These are phyloP conservation scores for Neonectria magnoliae DNA, from an alignment of 2,329 filamentous ascomycete genomes.

Conservation along the genomic window DNA sequence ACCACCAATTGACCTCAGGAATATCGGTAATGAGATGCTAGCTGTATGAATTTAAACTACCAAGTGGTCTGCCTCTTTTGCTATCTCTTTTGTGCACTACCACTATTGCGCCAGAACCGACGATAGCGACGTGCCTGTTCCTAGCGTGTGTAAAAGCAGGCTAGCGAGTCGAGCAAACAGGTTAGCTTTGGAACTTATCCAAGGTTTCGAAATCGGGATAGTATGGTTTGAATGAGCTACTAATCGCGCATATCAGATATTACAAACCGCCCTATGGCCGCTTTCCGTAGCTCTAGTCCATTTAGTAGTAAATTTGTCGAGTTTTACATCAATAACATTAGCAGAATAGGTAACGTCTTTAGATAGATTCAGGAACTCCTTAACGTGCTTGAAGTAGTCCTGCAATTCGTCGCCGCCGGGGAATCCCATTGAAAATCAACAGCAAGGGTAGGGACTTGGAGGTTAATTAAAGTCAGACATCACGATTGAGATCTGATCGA, in stretches of 20 bases:
- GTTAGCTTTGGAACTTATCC: slow-evolving; percentile 40
- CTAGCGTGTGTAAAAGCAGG: slow-evolving; percentile 32
- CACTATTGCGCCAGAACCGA: slow-evolving; percentile 46
- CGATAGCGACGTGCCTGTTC: slow-evolving; percentile 43
- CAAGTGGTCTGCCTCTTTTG: slow-evolving; percentile 48
- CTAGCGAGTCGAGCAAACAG: slow-evolving; percentile 46
- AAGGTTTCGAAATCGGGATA: slow-evolving; percentile 49
- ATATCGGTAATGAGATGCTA: slow-evolving; percentile 68
- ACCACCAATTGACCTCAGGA: slow-evolving; percentile 55
- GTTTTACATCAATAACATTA: slow-evolving; percentile 1
- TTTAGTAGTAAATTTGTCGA: slow-evolving; percentile 30
- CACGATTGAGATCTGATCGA: neutral
- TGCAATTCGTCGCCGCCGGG: slow-evolving; percentile 15
- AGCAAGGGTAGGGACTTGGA: neutral
- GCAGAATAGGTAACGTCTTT: slow-evolving; percentile 52
- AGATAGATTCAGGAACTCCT: slow-evolving; percentile 14
- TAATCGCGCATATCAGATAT: slow-evolving; percentile 58
- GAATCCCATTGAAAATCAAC: neutral
- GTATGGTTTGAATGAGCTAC: slow-evolving; percentile 56
- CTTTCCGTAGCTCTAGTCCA: slow-evolving; percentile 58
- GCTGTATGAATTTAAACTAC: slow-evolving; percentile 67
- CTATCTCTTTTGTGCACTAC: slow-evolving; percentile 45
- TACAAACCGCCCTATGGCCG: slow-evolving; percentile 50
- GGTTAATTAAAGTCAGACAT: neutral
- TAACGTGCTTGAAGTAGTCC: slow-evolving; percentile 14